phyloP scores from a whole-genome alignment of 2,329 filamentous ascomycete species.

The Fusarium sp. region DNA sequence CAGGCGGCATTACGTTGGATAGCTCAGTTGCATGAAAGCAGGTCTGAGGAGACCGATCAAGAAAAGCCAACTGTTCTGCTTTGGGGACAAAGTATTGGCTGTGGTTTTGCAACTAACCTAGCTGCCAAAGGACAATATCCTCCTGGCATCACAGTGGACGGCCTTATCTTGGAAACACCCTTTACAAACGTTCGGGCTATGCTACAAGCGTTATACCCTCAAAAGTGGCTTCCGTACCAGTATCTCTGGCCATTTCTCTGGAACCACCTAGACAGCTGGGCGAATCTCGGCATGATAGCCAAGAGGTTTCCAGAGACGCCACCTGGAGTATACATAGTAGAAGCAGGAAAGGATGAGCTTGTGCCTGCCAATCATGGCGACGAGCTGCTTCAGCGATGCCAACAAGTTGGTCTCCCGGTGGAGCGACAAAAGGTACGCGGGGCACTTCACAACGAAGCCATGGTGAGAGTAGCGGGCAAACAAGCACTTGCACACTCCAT shows the following conservation, averaged over 20 bases:
- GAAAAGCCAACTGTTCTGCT: conserved; percentile 65
- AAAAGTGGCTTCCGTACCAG: conserved; percentile 83
- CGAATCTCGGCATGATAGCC: conserved; percentile 62
- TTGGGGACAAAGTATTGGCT: conserved; percentile 84
- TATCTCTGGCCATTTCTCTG: conserved; percentile 81
- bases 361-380: conserved; percentile 66
- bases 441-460: conserved; percentile 70
- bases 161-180: conserved; percentile 80
- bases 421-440: conserved; percentile 59
- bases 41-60: conserved; percentile 24
- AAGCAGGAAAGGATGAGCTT: conserved; percentile 71
- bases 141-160: conserved; percentile 57
- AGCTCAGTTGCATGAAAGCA: conserved; percentile 55
- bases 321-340: conserved; percentile 64
- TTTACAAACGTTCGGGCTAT: conserved; percentile 79
- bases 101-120: conserved; percentile 76
- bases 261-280: conserved; percentile 70
- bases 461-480: conserved; percentile 56
- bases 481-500: conserved; percentile 48
- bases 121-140: conserved; percentile 56
- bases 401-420: conserved; percentile 61
- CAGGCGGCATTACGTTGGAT: conserved; percentile 75
- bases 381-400: conserved; percentile 61
- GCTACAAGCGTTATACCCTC: conserved; percentile 79
- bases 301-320: conserved; percentile 37